phyloP scores from a whole-genome alignment of 1,284 basidiomycete genomes.

The Ceratobasidium sp. region DNA sequence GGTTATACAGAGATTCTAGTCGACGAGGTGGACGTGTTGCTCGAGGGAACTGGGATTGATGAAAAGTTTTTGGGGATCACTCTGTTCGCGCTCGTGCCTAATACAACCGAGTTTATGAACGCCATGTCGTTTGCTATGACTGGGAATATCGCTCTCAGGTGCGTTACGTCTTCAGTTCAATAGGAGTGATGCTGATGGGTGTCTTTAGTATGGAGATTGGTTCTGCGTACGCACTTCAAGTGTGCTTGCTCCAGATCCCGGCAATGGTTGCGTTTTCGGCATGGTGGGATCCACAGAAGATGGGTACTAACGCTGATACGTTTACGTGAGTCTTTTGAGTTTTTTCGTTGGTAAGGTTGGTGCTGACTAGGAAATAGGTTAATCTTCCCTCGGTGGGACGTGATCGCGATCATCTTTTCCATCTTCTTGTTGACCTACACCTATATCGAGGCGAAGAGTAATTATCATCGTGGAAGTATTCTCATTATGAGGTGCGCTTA shows the following conservation, averaged over 20 bases:
- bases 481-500: slow-evolving; percentile 82
- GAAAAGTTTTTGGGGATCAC: slow-evolving; percentile 99
- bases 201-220: slow-evolving; percentile 95
- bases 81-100: slow-evolving; percentile 96
- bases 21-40: slow-evolving; percentile 95
- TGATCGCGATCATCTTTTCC: slow-evolving; percentile 92
- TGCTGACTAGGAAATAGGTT: slow-evolving; percentile 68
- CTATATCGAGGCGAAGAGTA: slow-evolving; percentile 97
- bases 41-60: slow-evolving; percentile 93
- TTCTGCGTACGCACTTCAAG: slow-evolving; percentile 98
- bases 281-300: slow-evolving; percentile 86
- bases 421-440: slow-evolving; percentile 99
- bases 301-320: slow-evolving; percentile 86
- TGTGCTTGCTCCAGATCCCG: slow-evolving; percentile 97
- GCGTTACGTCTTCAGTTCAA: slow-evolving; percentile 51
- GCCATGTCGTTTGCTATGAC: slow-evolving; percentile 99
- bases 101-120: slow-evolving; percentile 99
- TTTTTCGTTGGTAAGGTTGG: neutral
- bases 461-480: slow-evolving; percentile 96
- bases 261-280: slow-evolving; percentile 99
- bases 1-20: slow-evolving; percentile 85
- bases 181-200: neutral
- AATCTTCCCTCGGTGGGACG: slow-evolving; percentile 99
- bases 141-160: slow-evolving; percentile 97
- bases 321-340: slow-evolving; percentile 78